Conservation (phyloP, 768 basidiomycete species). For the Boletellus ananas region DNA sequence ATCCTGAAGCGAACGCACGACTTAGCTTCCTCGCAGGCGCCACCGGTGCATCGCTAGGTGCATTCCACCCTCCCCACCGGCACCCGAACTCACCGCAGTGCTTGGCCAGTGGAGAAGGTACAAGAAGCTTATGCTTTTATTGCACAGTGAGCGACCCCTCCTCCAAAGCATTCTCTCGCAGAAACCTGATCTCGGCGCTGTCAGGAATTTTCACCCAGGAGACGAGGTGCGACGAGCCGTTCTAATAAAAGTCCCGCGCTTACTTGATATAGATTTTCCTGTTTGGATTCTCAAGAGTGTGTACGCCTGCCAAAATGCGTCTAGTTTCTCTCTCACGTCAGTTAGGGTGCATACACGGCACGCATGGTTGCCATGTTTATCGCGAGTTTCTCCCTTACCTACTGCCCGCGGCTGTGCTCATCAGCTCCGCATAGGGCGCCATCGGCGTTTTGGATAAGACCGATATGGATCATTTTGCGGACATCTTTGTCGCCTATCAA, state of each 20-base stretch:
- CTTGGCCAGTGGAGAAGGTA: constrained; percentile 57
- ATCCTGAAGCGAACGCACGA: not conserved
- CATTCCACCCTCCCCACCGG: not conserved
- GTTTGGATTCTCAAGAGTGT: constrained; percentile 72
- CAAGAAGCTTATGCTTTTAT: constrained; percentile 81
- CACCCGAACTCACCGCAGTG: constrained; percentile 1
- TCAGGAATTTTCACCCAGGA: constrained; percentile 65
- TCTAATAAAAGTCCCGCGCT: not conserved
- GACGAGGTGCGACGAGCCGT: constrained; percentile 51
- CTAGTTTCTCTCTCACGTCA: constrained; percentile 3
- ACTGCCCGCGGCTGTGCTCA: not conserved
- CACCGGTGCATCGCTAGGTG: constrained; percentile 63
- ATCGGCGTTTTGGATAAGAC: constrained; percentile 68
- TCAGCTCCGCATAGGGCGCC: constrained; percentile 43
- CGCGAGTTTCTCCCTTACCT: not conserved
- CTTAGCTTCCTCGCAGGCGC: constrained; percentile 42
- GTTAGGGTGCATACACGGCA: constrained; percentile 71
- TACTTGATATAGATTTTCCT: constrained; percentile 56
- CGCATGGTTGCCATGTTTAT: constrained; percentile 68
- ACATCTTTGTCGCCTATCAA: constrained; percentile 60
- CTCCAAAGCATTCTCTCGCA: not conserved
- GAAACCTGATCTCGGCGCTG: not conserved
- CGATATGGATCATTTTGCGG: constrained; percentile 69
- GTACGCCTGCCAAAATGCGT: constrained; percentile 7
- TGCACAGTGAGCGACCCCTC: constrained; percentile 55